A percentile compares a stretch with the other conserved stretches of the same genome.
Evolutionary conservation across 1,284 basidiomycete species (phyloP).

Genomic region (Rhodotorula sp.): DNA sequence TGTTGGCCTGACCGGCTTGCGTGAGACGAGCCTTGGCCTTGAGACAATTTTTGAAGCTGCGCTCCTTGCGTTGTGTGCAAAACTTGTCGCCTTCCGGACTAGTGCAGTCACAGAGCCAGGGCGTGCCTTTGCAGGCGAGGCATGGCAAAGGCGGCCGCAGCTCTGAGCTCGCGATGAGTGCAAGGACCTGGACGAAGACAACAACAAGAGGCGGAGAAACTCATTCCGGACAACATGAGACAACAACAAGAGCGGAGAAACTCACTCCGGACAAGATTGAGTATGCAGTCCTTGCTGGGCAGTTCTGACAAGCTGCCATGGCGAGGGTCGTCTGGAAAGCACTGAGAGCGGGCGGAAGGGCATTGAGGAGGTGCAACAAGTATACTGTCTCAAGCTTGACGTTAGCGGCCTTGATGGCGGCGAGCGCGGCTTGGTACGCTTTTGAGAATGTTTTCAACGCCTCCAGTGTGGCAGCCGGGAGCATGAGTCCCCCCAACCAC

Average conservation of each 20-base stretch:
- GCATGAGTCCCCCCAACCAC: neutral
- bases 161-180: neutral
- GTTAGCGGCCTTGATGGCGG: neutral
- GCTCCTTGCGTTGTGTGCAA: too few species aligned
- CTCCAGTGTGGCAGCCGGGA: neutral
- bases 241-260: too few species aligned
- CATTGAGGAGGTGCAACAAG: slow-evolving; percentile 1
- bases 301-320: neutral
- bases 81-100: neutral
- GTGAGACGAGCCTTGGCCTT: neutral
- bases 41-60: too few species aligned
- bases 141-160: neutral
- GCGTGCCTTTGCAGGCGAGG: too few species aligned
- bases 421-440: neutral
- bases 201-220: too few species aligned
- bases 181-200: too few species aligned
- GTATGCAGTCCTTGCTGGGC: neutral
- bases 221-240: too few species aligned
- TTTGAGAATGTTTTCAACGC: neutral
- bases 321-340: neutral
- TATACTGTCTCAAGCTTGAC: neutral
- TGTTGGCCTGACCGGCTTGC: too few species aligned
- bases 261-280: too few species aligned
- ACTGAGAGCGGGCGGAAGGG: neutral
- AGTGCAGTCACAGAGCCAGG: neutral